Evolutionary conservation across 169 alveolate species (phyloP), one percentile per base, ranked within the genome.

Genomic region (Ichthyophthirius multifiliis): DNA sequence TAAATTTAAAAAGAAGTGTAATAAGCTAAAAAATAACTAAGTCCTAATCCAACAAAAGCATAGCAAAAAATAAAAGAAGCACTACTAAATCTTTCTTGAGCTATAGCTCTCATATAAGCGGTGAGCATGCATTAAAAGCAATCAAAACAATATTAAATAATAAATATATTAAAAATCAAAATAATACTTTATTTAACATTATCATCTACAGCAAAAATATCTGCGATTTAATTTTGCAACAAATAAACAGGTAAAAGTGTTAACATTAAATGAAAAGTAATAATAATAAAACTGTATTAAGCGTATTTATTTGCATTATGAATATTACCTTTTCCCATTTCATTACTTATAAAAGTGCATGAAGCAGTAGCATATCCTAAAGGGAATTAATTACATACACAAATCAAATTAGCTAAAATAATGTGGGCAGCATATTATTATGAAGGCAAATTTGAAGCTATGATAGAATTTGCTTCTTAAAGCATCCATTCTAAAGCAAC

Each of bases 51-150:
- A 13, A 62, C 47, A 5, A 76, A 30, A 5, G 67, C 32, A 41
- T 76, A 76, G 15, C 83, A 76, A 27, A 76, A n/a, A 20, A 76
- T 43, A n/a, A 76, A 76, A 10, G 76, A 41, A 23, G 27, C 20
- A 0, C 65, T 48, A 31, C 67, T 48, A 20, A 64, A 55, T n/a
- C 31, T 34, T 27, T 55, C 76, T 76, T 47, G 48, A 12, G 76
- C 83, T 12, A 76, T 43, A 4, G 76, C 83, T 62, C 83, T 76
- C 43, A 76, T 73, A 48, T 37, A 76, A 34, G 76, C 83, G 27
- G 83, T 48, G 0, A 76, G 13, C 10, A 76, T 31, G 32, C 73
- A 67, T 62, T 76, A 63, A 16, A 75, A 7, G 4, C 64, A 46
- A 75, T 75, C 83, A 7, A 75, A 20, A 34, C 30, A 18, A 34